Evolutionary conservation across 306 rosid genomes (phyloP).

Genomic region (Lathyrus aphaca): DNA sequence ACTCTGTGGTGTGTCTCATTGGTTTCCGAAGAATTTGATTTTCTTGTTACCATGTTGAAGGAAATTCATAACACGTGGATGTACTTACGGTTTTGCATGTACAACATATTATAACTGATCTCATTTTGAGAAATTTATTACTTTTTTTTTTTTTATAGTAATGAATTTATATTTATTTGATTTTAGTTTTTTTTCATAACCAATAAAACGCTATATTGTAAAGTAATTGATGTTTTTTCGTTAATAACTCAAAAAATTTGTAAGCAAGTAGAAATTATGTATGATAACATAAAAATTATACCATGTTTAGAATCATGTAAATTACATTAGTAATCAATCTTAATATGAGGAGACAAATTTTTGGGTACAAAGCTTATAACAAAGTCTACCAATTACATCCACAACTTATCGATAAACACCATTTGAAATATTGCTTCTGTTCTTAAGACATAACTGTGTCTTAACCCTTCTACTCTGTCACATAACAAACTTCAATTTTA

Average conservation of each 20-base stretch:
- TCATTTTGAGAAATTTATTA: no score
- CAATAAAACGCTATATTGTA: no score
- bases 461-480: constrained; percentile 25
- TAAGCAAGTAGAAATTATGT: no score
- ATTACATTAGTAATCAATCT: background rate
- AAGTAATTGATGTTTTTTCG: no score
- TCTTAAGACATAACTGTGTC: constrained; percentile 38
- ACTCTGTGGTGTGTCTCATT: constrained; percentile 15
- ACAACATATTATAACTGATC: no score
- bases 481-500: constrained; percentile 33
- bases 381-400: constrained; percentile 18
- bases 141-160: no score
- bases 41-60: constrained; percentile 27
- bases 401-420: constrained; percentile 32
- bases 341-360: background rate
- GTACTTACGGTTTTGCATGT: background rate
- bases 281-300: background rate
- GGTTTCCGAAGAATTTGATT: constrained; percentile 34
- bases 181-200: no score
- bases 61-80: constrained; percentile 40
- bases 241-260: no score
- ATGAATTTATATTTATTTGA: no score
- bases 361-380: background rate
- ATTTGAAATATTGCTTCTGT: constrained; percentile 12
- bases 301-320: background rate